Evolutionary conservation across 2,329 filamentous ascomycete species (phyloP), one percentile per base, ranked within the genome.

Genomic region (Pyrenophora graminea): DNA sequence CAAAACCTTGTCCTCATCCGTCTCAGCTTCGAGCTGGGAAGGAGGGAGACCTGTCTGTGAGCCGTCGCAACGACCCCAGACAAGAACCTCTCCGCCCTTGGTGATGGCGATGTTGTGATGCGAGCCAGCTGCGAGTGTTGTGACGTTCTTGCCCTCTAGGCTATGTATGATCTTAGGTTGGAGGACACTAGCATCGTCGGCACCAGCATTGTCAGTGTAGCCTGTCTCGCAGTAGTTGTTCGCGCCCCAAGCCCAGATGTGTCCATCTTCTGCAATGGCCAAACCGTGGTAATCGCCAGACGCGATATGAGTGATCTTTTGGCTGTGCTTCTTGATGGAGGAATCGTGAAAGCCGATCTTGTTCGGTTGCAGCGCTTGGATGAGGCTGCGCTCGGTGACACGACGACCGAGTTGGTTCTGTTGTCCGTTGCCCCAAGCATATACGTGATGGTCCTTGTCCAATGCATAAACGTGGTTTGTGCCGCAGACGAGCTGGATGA

Each of bases 151-250:
- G 37, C 82, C 80, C 23, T 80, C 78, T 7, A 97, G 81, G 4
- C 80, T 81, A 7, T 83, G 75, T 21, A 96, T 83, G 44, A 87
- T 76, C 36, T 82, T 84, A 3, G 73, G 69, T 2, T 91, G 89
- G 60, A 84, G 82, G 43, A 96, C 82, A 55, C 87, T 84, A 30
- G 87, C 87, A 59, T 88, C 85, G 45, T 88, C 84, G 51, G 87
- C 83, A 27, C 86, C 87, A 12, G 83, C 85, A 46, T 81, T 79
- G 37, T 84, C 80, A 13, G 79, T 77, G 51, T 87, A 80, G 31
- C 88, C 90, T 13, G 89, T 89, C 76, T 96, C 87, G 56, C 87
- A 89, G 72, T 89, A 95, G 74, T 89, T 91, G 80, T 96, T 96
- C 25, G 93, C 78, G 19, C 91, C 91, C 90, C 91, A 96, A 0